Base-by-base conservation (phyloP, 345 rosid genomes). In the Reutealis trisperma region DNA sequence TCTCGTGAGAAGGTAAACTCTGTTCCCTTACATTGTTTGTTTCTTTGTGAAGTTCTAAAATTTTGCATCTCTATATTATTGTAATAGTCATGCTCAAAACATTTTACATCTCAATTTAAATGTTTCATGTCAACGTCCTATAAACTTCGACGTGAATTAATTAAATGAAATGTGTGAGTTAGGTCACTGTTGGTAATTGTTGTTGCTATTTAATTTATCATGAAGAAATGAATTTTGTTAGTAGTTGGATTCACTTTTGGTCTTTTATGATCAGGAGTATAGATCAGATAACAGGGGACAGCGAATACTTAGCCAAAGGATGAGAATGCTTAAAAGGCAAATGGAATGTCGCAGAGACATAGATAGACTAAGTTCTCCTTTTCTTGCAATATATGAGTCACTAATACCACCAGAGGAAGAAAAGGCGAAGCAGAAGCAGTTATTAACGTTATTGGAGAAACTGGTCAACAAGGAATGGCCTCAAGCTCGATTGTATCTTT, bases 381-480 rank as follows among this genome's bases (percentile, higher is more conserved):
- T 96, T 79, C 82, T 86, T 66, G 85, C 84, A 44, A 88, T 96
- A 65, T 96, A 83, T 82, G 87, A 91, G 80, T 92, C 95, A 22
- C 76, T 96, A 22, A 88, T 86, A 84, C 98, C 98, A 8, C 88
- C 88, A 21, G 94, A 87, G 76, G 98, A 93, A 75, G 98, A 93
- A 81, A 92, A 82, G 72, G 88, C 84, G 66, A 96, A 89, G 84
- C 99, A 96, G 91, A 87, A 85, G 84, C 97, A 89, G 69, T 72
- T 96, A 54, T 70, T 96, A 58, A 67, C 89, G 21, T 80, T 85
- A 75, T 81, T 96, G 79, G 93, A 91, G 85, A 90, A 84, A 78
- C 83, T 96, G 71, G 94, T 96, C 62, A 71, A 72, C 82, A 89
- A 87, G 79, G 97, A 93, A 75, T 96, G 99, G 99, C 97, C 99